Evolutionary conservation across 129 eudicot species (phyloP), one percentile per base, ranked within the genome.

Genomic region (Mikania micrantha): DNA sequence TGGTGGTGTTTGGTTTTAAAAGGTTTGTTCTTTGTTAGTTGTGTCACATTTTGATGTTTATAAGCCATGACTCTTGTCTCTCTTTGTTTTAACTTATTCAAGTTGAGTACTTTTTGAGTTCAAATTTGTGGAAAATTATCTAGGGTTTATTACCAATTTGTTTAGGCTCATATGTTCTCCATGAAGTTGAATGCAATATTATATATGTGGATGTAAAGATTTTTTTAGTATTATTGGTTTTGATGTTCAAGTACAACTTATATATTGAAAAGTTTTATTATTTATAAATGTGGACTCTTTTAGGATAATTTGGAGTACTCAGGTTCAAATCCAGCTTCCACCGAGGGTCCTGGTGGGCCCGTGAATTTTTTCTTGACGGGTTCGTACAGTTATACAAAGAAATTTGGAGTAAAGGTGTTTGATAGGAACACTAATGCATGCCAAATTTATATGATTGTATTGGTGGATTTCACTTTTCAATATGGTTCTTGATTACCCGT

Each of bases 41-140:
- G 4, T 32, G 17, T 24, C 34, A 57, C 40, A 57, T 27, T 45
- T 52, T 63, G 69, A 66, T 48, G 31, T 20, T 19, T 47, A n/a
- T 28, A 29, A 20, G 59, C 38, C 13, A 45, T 36, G 16, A 27
- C 29, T 70, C 19, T 38, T 71, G 29, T 32, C 16, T 61, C 22
- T 28, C 60, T 61, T 72, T 27, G 21, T 72, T 27, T 72, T 64
- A 35, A n/a, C 44, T 24, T 73, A 49, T 81, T 62, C 54, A 77
- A 66, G 57, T 50, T 58, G 25, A 56, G 53, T 57, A 5, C 57
- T 28, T 24, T 67, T 57, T 58, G 4, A 47, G 41, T 45, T 32
- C 11, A 42, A 45, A 64, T 4, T 57, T 74, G 4, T 27, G 73
- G 15, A 2, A 12, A 53, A 25, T 42, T 64, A 6, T 27, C 9